A percentile compares a stretch with the other conserved stretches of the same genome.
phyloP scores from a whole-genome alignment of 805 yeast species.

The Ogataea naganishii region DNA sequence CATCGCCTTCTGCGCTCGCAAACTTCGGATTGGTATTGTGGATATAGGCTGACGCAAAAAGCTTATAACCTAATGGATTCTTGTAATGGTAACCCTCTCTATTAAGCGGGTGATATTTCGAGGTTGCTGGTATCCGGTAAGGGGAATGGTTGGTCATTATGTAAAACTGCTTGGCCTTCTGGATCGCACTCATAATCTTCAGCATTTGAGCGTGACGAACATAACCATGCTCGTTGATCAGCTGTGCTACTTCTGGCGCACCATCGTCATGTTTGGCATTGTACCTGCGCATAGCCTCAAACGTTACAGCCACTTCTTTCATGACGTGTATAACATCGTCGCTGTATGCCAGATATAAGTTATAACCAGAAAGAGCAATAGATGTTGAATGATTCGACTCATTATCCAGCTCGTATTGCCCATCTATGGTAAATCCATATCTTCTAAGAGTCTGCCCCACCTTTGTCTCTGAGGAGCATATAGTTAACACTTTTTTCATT shows the following conservation, averaged over 20 bases:
- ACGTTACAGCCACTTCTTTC: slow-evolving; percentile 20
- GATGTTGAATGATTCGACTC: slow-evolving; percentile 3
- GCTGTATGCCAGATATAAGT: slow-evolving; percentile 26
- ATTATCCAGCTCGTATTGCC: slow-evolving; percentile 8
- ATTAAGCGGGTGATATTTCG: slow-evolving; percentile 22
- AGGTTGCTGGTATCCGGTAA: slow-evolving; percentile 17
- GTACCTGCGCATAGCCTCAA: slow-evolving; percentile 22
- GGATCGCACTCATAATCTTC: slow-evolving; percentile 14
- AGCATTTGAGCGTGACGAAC: slow-evolving; percentile 12
- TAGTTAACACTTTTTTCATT: slow-evolving; percentile 27
- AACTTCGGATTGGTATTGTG: slow-evolving; percentile 17
- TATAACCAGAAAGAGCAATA: slow-evolving; percentile 11
- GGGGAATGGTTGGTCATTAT: slow-evolving; percentile 22
- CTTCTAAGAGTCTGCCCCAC: slow-evolving; percentile 15
- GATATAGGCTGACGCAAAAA: slow-evolving; percentile 15
- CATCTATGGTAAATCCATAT: slow-evolving; percentile 22
- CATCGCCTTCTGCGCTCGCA: slow-evolving; percentile 12
- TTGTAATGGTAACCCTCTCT: slow-evolving; percentile 16
- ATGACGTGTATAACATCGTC: slow-evolving; percentile 24
- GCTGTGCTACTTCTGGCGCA: slow-evolving; percentile 7
- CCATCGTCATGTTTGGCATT: not conserved
- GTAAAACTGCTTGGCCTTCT: slow-evolving; percentile 19
- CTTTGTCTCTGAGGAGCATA: slow-evolving; percentile 15
- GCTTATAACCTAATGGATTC: slow-evolving; percentile 13
- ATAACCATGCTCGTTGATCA: slow-evolving; percentile 14